These are phyloP conservation scores for Maudiozyma pseudohumilis DNA, from an alignment of 805 yeast genomes.

Conservation along the genomic window DNA sequence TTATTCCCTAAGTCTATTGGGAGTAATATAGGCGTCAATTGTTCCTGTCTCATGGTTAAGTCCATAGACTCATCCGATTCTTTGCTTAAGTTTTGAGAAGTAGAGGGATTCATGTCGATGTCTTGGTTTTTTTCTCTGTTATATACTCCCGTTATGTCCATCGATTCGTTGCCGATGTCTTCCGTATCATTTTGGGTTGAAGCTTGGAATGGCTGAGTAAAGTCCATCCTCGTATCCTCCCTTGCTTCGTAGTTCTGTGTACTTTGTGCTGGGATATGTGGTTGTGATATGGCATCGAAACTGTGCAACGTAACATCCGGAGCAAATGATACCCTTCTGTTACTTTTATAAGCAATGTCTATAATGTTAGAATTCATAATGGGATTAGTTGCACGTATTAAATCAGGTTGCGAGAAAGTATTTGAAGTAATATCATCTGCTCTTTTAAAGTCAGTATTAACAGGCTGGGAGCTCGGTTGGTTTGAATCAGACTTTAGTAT, in stretches of 20 bases:
- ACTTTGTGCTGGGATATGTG: conserved; percentile 4
- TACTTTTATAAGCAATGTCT: conserved; percentile 10
- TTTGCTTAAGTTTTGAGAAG: no score
- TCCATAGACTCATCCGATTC: neutral
- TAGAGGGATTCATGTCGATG: conserved; percentile 2
- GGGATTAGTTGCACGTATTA: conserved; percentile 18
- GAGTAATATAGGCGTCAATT: neutral
- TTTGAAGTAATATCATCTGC: conserved; percentile 1
- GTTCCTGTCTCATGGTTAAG: neutral
- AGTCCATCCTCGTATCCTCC: no score
- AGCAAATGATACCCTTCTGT: conserved; percentile 64
- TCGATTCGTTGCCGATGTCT: neutral
- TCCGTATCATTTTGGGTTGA: neutral
- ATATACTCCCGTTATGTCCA: neutral
- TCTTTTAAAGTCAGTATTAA: no score
- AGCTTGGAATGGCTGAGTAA: conserved; percentile 3
- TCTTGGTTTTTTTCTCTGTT: neutral
- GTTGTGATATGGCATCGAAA: conserved; percentile 33
- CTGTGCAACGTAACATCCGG: conserved; percentile 62
- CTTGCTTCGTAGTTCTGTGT: conserved; percentile 1
- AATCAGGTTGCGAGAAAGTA: conserved; percentile 3
- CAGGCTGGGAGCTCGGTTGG: no score
- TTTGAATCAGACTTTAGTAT: no score
- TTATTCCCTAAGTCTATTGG: neutral
- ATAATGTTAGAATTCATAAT: conserved; percentile 21